Evolutionary conservation across 106 monocot genomes (phyloP).

Genomic region (Narthecium ossifragum): DNA sequence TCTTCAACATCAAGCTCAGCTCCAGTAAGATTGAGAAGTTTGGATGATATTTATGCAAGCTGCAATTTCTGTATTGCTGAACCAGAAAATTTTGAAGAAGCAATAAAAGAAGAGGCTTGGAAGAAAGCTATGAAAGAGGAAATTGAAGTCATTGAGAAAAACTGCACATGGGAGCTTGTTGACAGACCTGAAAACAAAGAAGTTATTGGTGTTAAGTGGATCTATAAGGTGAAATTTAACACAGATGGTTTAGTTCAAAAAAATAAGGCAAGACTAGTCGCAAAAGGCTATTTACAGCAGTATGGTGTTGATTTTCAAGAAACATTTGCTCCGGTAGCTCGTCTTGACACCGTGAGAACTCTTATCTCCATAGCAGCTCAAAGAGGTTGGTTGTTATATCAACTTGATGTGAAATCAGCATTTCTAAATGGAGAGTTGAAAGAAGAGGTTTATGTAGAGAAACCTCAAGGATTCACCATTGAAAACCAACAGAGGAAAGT

Average conservation of each 20-base stretch:
- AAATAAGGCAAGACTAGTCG: too few relatives aligned
- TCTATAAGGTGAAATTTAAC: background rate
- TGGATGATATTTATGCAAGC: constrained; percentile 1
- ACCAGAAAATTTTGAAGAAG: constrained; percentile 6
- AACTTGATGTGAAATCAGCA: background rate
- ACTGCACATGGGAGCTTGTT: background rate
- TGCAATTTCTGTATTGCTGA: background rate
- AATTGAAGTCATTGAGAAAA: background rate
- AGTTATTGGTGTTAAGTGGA: background rate
- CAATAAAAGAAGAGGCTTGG: background rate
- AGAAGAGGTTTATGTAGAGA: constrained; percentile 6
- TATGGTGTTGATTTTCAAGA: too few relatives aligned
- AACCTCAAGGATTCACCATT: too few relatives aligned
- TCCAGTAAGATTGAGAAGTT: background rate
- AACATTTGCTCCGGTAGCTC: too few relatives aligned
- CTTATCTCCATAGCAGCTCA: background rate
- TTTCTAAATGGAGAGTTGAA: too few relatives aligned
- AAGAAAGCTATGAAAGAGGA: background rate
- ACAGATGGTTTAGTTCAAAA: background rate
- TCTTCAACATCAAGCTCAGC: background rate
- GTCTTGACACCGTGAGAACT: too few relatives aligned
- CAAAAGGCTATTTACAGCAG: background rate
- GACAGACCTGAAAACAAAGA: background rate
- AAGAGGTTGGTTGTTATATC: background rate
- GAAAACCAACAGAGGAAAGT: background rate